A percentile compares a stretch with the other conserved stretches of the same genome.
Evolutionary conservation across 768 basidiomycete genomes (phyloP).

Genomic region (Suillus bovinus): DNA sequence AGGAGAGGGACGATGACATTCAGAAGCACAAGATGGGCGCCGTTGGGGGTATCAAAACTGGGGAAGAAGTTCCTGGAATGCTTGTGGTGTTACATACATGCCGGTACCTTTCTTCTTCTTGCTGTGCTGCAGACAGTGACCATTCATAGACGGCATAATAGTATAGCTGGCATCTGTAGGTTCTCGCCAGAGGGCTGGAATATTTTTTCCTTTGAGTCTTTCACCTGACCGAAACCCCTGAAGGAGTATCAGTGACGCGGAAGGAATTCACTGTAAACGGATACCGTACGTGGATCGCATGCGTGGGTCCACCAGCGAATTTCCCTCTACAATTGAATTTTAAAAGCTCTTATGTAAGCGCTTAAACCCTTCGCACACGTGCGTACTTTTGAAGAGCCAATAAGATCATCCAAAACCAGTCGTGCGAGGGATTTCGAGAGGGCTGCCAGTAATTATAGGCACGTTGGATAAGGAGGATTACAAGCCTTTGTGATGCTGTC

Average conservation of each 20-base stretch:
- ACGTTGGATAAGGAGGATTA: slow-evolving; percentile 14
- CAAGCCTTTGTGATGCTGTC: not conserved
- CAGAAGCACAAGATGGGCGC: no score
- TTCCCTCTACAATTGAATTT: no score
- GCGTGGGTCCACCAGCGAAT: not conserved
- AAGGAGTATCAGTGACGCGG: not conserved
- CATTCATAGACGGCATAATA: no score
- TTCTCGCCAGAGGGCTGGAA: not conserved
- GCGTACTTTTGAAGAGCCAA: slow-evolving; percentile 18
- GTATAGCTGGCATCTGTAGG: not conserved
- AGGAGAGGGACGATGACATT: no score
- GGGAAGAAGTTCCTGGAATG: no score
- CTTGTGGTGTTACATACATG: no score
- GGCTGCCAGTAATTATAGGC: slow-evolving; percentile 9
- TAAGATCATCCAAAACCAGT: slow-evolving; percentile 14
- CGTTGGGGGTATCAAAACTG: no score
- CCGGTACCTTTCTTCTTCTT: no score
- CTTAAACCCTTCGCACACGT: not conserved
- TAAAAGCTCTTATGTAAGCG: no score
- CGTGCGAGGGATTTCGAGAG: slow-evolving; percentile 12
- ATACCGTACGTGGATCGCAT: not conserved
- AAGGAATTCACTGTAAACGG: not conserved
- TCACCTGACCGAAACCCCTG: not conserved
- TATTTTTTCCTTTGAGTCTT: not conserved
- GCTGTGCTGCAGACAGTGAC: no score